A percentile compares a stretch with the other conserved stretches of the same genome.
Conservation (phyloP, 2,329 filamentous ascomycete genomes). For the Neonectria ditissima region DNA sequence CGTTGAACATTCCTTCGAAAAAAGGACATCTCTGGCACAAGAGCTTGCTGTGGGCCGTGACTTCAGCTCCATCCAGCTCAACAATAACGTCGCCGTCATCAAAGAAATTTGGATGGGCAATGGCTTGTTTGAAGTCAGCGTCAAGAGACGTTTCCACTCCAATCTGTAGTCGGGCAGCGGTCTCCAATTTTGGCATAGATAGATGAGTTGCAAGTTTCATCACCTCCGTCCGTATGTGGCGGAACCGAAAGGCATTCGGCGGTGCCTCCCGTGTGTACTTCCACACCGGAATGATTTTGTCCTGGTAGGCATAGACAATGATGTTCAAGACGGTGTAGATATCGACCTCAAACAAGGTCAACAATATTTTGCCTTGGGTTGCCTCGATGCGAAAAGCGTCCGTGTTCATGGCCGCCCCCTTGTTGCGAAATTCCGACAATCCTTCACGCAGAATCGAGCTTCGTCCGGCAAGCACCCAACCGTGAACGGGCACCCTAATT, state of each 20-base stretch:
- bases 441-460: constrained; percentile 75
- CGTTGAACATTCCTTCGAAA: constrained; percentile 89
- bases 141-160: constrained; percentile 73
- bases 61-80: constrained; percentile 79
- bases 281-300: constrained; percentile 87
- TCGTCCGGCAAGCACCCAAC: constrained; percentile 81
- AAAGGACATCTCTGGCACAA: constrained; percentile 90
- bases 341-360: constrained; percentile 78
- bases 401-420: constrained; percentile 33
- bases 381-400: constrained; percentile 51
- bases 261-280: constrained; percentile 77
- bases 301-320: constrained; percentile 83
- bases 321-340: constrained; percentile 84
- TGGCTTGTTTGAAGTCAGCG: constrained; percentile 76
- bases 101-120: constrained; percentile 77
- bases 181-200: constrained; percentile 78
- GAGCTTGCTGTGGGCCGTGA: constrained; percentile 81
- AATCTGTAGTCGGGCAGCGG: constrained; percentile 80
- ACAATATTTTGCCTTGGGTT: constrained; percentile 61
- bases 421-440: constrained; percentile 66
- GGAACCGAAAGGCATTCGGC: constrained; percentile 76
- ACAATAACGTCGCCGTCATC: constrained; percentile 83
- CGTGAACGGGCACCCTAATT: constrained; percentile 81
- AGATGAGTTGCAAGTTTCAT: constrained; percentile 84
- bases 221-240: constrained; percentile 84